Base-by-base conservation (phyloP, 768 basidiomycete species). In the Suillus decipiens region DNA sequence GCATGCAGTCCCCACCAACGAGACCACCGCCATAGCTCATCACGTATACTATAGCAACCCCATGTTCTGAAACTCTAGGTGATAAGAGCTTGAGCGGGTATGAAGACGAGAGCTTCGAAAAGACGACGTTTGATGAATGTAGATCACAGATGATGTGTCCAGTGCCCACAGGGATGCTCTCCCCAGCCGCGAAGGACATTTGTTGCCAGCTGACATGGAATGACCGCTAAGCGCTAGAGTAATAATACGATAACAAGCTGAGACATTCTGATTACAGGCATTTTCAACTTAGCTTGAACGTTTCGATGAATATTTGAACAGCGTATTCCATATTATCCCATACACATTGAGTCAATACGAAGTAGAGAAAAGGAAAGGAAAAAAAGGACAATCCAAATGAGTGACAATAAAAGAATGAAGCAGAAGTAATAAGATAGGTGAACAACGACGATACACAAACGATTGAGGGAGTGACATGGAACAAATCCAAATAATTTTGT, bases 21-120 rank as follows among this genome's bases (percentile, higher is more conserved):
- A 99, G 82, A 3, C 96, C 96, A 12, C 96, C 96, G 0, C 96
- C 96, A 68, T 98, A 99, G 41, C 86, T 88, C 63, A 98, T 73
- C 19, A 92, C 79, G 68, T 97, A 98, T 19, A 86, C 87, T 57
- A 92, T 76, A 11, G 85, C 90, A 37, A 93, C 80, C 5, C 78
- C 74, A 36, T 79, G 76, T 43, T 77, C 76, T 43, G 76, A 66
- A 11, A 86, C 76, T 55, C 82, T 81, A 2, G 94, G 93, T 3
- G 94, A 89, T 61, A 96, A 78, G 39, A 97, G 85, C 73, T 96
- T 96, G 69, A 97, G 80, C 10, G 95, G 95, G 71, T 96, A 97
- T 1, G 87, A 82, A 9, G 88, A 90, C 11, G 88, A 87, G 19
- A 95, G 80, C 68, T 92, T 85, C 0, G 89, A 84, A 71, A 96